Evolutionary conservation across 805 yeast genomes (phyloP).

Genomic region (Danielia oregonensis): DNA sequence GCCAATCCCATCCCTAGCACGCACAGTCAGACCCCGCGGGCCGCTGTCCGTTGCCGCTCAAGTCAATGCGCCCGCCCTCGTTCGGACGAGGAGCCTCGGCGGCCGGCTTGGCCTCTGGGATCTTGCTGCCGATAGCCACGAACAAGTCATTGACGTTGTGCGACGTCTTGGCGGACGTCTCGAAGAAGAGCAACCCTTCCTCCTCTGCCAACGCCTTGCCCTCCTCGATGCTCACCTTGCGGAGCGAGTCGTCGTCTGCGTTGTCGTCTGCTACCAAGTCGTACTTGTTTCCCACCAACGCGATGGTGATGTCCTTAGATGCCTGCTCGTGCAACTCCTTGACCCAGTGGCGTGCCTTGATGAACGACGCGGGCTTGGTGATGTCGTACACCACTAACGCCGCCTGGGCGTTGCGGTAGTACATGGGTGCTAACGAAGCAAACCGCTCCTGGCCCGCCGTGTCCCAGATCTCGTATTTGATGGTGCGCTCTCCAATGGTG

Average conservation of each 20-base stretch:
- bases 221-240: constrained; percentile 83
- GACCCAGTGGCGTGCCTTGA: constrained; percentile 73
- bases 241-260: constrained; percentile 45
- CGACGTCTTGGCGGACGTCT: constrained; percentile 91
- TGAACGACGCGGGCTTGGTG: constrained; percentile 62
- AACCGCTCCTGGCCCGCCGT: constrained; percentile 85
- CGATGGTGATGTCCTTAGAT: constrained; percentile 66
- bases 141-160: constrained; percentile 88
- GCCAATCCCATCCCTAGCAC: no score
- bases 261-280: constrained; percentile 51
- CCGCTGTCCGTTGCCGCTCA: constrained; percentile 21
- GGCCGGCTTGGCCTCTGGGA: constrained; percentile 48
- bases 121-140: constrained; percentile 81
- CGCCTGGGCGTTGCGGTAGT: constrained; percentile 75
- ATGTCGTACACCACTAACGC: constrained; percentile 78
- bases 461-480: constrained; percentile 82
- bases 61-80: constrained; percentile 29
- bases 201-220: constrained; percentile 87
- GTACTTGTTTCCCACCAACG: constrained; percentile 74
- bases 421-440: constrained; percentile 77
- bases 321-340: constrained; percentile 83
- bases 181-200: constrained; percentile 86
- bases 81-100: constrained; percentile 10
- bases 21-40: constrained; percentile 16
- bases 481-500: constrained; percentile 48